Base-by-base conservation (phyloP, 2,329 filamentous ascomycete genomes). In the Setomelanomma holmii region DNA sequence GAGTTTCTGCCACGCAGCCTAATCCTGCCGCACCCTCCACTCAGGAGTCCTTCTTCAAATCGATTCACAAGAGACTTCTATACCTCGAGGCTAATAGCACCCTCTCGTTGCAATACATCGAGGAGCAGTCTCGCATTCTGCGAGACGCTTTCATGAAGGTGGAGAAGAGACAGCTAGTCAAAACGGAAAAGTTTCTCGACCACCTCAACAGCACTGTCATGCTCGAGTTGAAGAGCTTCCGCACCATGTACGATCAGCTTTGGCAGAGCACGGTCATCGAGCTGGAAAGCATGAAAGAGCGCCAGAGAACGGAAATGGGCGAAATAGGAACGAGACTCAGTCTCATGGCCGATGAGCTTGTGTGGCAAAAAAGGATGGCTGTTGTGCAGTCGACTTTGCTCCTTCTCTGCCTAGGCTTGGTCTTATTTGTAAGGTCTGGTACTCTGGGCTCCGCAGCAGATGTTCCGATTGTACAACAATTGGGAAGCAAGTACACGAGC, bases 11-110 rank as follows among this genome's bases (percentile, higher is more conserved):
- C 36, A 76, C 78, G 21, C 76, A 84, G 61, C 77, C 81, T 1
- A 69, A 64, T 22, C 75, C 82, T 1, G 76, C 89, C 1, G 84
- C 86, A 1, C 93, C 93, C 2, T 92, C 93, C 0, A 95, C 96
- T 1, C 95, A 99, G 74, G 95, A 99, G 72, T 95, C 90, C 1
- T 98, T 99, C 76, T 99, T 97, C 83, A 98, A 98, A 73, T 91
- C 92, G 4, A 89, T 98, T 7, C 91, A 93, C 58, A 98, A 98
- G 75, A 90, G 95, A 1, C 82, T 99, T 4, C 90, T 93, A 60
- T 87, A 93, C 64, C 86, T 98, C 6, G 95, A 99, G 74, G 86
- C 90, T 14, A 99, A 98, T 72, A 91, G 93, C 10, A 96, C 93
- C 0, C 81, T 98, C 10, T 96, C 93, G 0, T 80, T 98, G 7